These are phyloP conservation scores for Conticribra guillardii DNA, from an alignment of 108 stramenopile species.

Conservation along the genomic window DNA sequence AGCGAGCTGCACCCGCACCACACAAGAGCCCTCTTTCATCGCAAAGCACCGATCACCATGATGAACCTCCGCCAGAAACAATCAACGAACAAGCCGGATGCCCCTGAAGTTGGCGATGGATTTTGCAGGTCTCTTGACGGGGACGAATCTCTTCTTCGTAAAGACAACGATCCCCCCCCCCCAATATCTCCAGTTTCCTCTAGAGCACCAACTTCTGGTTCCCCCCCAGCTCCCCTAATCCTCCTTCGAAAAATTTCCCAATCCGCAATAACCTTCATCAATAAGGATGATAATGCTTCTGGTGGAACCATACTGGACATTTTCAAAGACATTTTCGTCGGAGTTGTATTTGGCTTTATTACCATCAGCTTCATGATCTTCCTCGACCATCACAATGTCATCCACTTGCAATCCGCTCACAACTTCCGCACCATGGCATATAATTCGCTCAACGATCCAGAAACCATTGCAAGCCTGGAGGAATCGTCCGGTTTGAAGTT, in stretches of 20 bases:
- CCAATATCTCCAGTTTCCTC: neutral
- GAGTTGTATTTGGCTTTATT: constrained; percentile 19
- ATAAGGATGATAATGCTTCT: neutral
- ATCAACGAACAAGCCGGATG: neutral
- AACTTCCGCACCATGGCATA: constrained; percentile 31
- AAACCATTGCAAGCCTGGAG: constrained; percentile 21
- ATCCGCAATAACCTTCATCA: neutral
- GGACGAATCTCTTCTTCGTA: neutral
- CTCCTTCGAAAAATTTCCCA: neutral
- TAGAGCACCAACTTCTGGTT: neutral
- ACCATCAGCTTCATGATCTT: constrained; percentile 30
- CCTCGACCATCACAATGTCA: constrained; percentile 35
- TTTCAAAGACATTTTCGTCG: constrained; percentile 34
- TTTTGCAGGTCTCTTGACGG: neutral
- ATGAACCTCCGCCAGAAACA: too few relatives aligned
- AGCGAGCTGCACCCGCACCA: too few relatives aligned
- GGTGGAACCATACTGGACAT: constrained; percentile 4
- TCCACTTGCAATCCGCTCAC: constrained; percentile 46
- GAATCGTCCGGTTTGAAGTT: constrained; percentile 52
- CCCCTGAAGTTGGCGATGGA: neutral
- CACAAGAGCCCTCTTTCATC: too few relatives aligned
- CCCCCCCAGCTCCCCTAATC: neutral
- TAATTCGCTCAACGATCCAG: constrained; percentile 28
- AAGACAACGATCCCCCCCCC: neutral
- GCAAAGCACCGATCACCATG: too few relatives aligned